Evolutionary conservation across 495 filamentous ascomycete species (phyloP), one percentile per base, ranked within the genome.

Genomic region (Cryomyces minteri): DNA sequence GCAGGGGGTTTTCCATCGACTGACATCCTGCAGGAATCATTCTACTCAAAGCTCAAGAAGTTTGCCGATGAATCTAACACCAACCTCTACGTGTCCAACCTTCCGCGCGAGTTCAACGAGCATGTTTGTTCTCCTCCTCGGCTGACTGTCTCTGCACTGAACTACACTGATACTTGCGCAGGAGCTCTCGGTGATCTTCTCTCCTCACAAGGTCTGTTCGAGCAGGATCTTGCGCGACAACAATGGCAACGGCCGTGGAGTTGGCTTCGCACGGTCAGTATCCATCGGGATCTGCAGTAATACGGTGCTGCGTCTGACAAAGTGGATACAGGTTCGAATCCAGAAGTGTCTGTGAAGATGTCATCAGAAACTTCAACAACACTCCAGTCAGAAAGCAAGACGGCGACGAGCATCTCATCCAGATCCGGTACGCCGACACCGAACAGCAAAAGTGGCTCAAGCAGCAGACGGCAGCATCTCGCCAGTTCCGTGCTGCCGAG

Each of bases 351-450:
- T 95, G 90, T 47, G 85, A 95, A 51, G 73, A 80, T 44, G 74
- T 96, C 45, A 80, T 99, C 61, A 62, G 65, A 47, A 78, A 83
- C 36, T 99, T 82, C 63, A 81, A 93, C 63, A 83, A 82, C 41
- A 76, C 72, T 45, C 55, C 58, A 6, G 58, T 64, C 44, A 43
- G 68, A 31, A 66, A 77, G 50, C 72, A 70, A 41, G 70, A 80
- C 52, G 79, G 77, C 43, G 76, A 80, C 37, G 79, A 88, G 53
- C 72, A 86, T 33, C 72, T 82, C 45, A 74, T 99, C 57, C 84
- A 95, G 62, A 80, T 99, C 53, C 88, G 90, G 43, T 96, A 90
- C 59, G 88, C 90, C 43, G 90, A 99, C 59, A 96, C 92, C 31
- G 82, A 87, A 36, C 82, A 84, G 44, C 90, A 99, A 63, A 99